A percentile compares a stretch with the other conserved stretches of the same genome.
These are phyloP conservation scores for Saccharomycopsis sp. DNA, from an alignment of 805 yeast genomes.

Conservation along the genomic window DNA sequence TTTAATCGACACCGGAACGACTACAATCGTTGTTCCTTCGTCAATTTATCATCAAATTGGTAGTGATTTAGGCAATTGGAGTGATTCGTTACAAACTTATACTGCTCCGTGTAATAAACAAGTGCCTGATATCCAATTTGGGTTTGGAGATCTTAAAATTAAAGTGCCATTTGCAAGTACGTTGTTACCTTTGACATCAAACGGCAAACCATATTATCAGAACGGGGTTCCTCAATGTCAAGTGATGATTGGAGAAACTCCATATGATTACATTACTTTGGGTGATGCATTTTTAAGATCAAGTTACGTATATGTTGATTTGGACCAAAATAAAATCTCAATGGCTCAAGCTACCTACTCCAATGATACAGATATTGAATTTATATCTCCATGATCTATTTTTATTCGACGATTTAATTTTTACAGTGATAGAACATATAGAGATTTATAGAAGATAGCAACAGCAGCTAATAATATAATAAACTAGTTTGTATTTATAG, in stretches of 20 bases:
- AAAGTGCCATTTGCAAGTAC: slow-evolving; percentile 15
- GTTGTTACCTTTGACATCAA: neutral
- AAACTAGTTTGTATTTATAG: no score
- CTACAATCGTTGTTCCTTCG: slow-evolving; percentile 6
- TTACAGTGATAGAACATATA: no score
- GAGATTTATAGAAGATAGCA: no score
- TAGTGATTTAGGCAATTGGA: slow-evolving; percentile 2
- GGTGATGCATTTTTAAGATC: slow-evolving; percentile 45
- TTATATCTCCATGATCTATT: no score
- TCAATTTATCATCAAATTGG: slow-evolving; percentile 1
- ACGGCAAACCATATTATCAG: neutral
- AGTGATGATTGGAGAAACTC: slow-evolving; percentile 3
- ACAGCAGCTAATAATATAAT: no score
- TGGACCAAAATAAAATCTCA: slow-evolving; percentile 39
- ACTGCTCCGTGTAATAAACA: slow-evolving; percentile 7
- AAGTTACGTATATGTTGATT: slow-evolving; percentile 43
- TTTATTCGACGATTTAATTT: no score
- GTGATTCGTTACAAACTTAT: neutral
- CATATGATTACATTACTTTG: slow-evolving; percentile 27
- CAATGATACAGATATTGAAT: slow-evolving; percentile 2
- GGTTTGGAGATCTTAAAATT: neutral
- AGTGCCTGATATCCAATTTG: slow-evolving; percentile 2
- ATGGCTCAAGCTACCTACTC: slow-evolving; percentile 30
- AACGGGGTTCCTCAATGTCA: slow-evolving; percentile 12
- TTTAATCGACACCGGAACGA: slow-evolving; percentile 17